Conservation (phyloP, 2,329 filamentous ascomycete species). For the Purpureocillium lavendulum region DNA sequence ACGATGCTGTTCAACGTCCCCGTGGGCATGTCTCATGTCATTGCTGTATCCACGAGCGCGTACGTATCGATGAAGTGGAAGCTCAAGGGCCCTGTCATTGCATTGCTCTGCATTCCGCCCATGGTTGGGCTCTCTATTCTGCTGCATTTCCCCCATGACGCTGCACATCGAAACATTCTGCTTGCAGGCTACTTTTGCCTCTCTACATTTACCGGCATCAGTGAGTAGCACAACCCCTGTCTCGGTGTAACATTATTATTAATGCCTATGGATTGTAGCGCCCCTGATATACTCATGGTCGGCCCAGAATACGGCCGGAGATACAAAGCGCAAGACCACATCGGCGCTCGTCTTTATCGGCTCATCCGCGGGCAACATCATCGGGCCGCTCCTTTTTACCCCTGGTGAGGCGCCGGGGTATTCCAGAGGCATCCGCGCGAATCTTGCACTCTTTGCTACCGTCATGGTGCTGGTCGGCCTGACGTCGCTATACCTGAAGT, state of each 20-base stretch:
- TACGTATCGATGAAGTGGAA: slow-evolving; percentile 46
- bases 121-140: slow-evolving; percentile 49
- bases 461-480: slow-evolving; percentile 42
- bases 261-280: slow-evolving; percentile 21
- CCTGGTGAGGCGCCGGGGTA: slow-evolving; percentile 33
- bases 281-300: slow-evolving; percentile 55
- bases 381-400: slow-evolving; percentile 57
- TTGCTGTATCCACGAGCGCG: slow-evolving; percentile 49
- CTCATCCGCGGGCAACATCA: slow-evolving; percentile 56
- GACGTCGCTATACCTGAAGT: slow-evolving; percentile 36
- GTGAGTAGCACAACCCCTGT: slow-evolving; percentile 20
- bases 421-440: slow-evolving; percentile 46
- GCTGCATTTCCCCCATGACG: slow-evolving; percentile 36
- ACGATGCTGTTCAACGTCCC: slow-evolving; percentile 55
- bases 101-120: slow-evolving; percentile 46
- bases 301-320: slow-evolving; percentile 55
- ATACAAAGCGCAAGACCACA: slow-evolving; percentile 61
- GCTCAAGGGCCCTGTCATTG: slow-evolving; percentile 47
- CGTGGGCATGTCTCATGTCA: slow-evolving; percentile 50
- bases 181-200: slow-evolving; percentile 50
- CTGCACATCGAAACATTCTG: slow-evolving; percentile 36
- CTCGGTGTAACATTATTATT: not conserved
- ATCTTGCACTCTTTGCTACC: slow-evolving; percentile 51
- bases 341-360: slow-evolving; percentile 58
- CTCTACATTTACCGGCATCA: slow-evolving; percentile 43